Evolutionary conservation across 2,329 filamentous ascomycete species (phyloP).

Genomic region (Colletotrichum aenigma): DNA sequence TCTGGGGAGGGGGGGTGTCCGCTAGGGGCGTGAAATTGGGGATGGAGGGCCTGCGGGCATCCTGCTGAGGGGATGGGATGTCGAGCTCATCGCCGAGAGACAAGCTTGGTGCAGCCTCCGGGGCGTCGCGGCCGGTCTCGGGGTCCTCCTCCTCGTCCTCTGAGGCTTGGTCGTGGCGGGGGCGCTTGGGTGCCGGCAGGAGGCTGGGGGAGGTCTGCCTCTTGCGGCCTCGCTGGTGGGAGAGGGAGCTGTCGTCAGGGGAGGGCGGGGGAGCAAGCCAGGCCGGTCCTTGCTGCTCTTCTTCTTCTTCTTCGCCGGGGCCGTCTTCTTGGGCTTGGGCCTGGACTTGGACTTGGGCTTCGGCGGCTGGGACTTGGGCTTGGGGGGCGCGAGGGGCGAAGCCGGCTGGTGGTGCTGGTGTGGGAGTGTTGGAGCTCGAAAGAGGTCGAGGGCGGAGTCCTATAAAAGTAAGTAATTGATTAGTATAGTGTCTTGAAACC

Average conservation of each 20-base stretch:
- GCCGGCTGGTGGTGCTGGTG: not conserved
- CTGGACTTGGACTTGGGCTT: not conserved
- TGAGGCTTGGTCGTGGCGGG: not conserved
- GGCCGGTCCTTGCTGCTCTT: not conserved
- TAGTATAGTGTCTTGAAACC: not conserved
- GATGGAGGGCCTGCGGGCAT: not conserved
- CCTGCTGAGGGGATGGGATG: not conserved
- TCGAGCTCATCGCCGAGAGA: not conserved
- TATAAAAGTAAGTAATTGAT: not conserved
- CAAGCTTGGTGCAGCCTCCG: not conserved
- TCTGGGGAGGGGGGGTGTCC: not conserved
- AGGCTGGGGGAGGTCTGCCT: not conserved
- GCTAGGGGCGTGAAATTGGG: not conserved
- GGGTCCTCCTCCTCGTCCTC: not conserved
- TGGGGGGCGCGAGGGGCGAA: not conserved
- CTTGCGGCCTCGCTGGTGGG: not conserved
- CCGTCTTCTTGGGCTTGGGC: not conserved
- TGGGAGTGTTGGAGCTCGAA: not conserved
- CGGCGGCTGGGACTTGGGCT: not conserved
- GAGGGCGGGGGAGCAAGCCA: not conserved
- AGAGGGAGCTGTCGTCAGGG: not conserved
- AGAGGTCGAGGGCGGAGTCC: not conserved
- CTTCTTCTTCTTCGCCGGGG: not conserved
- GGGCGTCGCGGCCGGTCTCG: not conserved
- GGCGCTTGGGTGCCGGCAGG: not conserved